These are phyloP conservation scores for Kazachstania bromeliacearum DNA, from an alignment of 805 yeast genomes.

Conservation along the genomic window DNA sequence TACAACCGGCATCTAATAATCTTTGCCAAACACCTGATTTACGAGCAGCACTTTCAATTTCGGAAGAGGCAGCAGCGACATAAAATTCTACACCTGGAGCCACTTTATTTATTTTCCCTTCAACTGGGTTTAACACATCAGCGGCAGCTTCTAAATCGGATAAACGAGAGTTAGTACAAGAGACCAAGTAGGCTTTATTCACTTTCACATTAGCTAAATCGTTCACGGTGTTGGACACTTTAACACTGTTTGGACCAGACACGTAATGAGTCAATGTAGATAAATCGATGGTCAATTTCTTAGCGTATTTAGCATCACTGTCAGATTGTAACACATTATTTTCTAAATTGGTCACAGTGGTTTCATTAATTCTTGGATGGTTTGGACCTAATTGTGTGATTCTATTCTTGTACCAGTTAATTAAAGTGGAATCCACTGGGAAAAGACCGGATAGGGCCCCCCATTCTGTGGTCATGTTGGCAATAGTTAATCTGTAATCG, in stretches of 20 bases:
- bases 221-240: slow-evolving; percentile 70
- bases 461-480: slow-evolving; percentile 98
- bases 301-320: slow-evolving; percentile 75
- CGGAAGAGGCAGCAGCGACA: slow-evolving; percentile 93
- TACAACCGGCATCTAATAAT: slow-evolving; percentile 86
- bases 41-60: slow-evolving; percentile 89
- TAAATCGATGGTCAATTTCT: slow-evolving; percentile 74
- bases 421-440: slow-evolving; percentile 81
- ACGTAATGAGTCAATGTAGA: slow-evolving; percentile 75
- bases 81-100: slow-evolving; percentile 90
- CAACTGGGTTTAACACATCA: slow-evolving; percentile 48
- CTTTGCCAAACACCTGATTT: slow-evolving; percentile 86
- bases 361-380: slow-evolving; percentile 74
- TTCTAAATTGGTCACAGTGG: slow-evolving; percentile 40
- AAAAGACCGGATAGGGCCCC: slow-evolving; percentile 95
- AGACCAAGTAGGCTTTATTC: slow-evolving; percentile 93
- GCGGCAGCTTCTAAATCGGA: slow-evolving; percentile 95
- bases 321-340: slow-evolving; percentile 40
- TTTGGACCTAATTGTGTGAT: slow-evolving; percentile 38
- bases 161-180: slow-evolving; percentile 92
- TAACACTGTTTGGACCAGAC: slow-evolving; percentile 97
- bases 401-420: slow-evolving; percentile 70
- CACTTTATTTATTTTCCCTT: slow-evolving; percentile 45
- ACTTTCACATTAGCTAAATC: slow-evolving; percentile 71
- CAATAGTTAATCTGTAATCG: slow-evolving; percentile 84